Evolutionary conservation across 176 grass and related monocot genomes (phyloP), one percentile per base, ranked within the genome.

Genomic region (Juncus effusus): DNA sequence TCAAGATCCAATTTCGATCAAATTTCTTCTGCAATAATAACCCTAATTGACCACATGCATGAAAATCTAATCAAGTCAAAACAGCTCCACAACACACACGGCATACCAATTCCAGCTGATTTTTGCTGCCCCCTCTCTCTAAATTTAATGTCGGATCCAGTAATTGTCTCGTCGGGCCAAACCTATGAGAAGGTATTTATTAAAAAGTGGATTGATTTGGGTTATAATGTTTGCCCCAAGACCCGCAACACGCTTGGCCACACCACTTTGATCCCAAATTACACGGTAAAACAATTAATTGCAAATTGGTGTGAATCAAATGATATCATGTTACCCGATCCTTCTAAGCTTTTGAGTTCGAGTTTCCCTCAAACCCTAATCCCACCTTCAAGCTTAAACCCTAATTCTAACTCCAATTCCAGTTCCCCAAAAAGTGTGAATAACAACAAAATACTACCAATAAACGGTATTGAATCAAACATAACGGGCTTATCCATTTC

Each of bases 251-350:
- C 77, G 69, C 95, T 99, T 74, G 83, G 72, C 4, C 95, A 99
- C 68, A 85, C 95, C 50, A 99, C 92, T 58, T 85, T 99, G 83
- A 99, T 99, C 82, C 95, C 95, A 38, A 99, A 99, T 62, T 99
- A 99, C 73, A 99, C 95, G 13, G 95, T 99, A 54, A 99, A 99
- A 79, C 88, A 89, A 40, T 79, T 99, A 76, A 99, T 99, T 85
- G 86, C 95, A 14, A 99, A 99, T 77, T 99, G 95, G 95, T 93
- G 95, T 44, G 95, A 99, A 51, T 94, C 89, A 1, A 87, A 99
- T 81, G 83, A 90, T 61, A 99, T 99, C 72, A 94, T 56, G 72
- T 86, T 99, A 58, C 95, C 89, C 55, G 89, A 99, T 86, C 95
- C 95, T 54, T 69, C 86, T 56, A 90, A 90, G 77, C 81, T 86